These are phyloP conservation scores for Suillus variegatus DNA, from an alignment of 768 basidiomycete species.

Conservation along the genomic window DNA sequence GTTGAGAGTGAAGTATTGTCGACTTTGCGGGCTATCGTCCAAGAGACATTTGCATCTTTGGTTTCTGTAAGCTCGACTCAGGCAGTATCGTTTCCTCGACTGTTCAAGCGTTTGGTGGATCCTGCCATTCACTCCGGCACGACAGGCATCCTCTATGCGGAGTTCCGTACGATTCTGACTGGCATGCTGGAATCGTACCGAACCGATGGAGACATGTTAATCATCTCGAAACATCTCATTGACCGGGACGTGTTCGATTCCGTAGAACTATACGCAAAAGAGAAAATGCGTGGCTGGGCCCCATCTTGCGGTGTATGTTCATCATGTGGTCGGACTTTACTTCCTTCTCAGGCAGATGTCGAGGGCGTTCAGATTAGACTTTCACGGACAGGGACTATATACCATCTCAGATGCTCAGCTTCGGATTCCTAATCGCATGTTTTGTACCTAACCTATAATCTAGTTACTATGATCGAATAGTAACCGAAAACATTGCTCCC, in stretches of 20 bases:
- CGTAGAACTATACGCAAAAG: conserved; percentile 58
- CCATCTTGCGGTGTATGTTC: conserved; percentile 50
- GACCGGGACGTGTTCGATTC: conserved; percentile 81
- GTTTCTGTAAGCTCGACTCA: conserved; percentile 82
- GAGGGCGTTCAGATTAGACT: conserved; percentile 39
- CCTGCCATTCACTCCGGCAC: conserved; percentile 53
- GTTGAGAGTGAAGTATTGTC: conserved; percentile 42
- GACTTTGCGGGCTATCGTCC: conserved; percentile 71
- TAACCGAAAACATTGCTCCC: neutral
- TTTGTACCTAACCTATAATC: neutral
- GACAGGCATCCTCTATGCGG: conserved; percentile 74
- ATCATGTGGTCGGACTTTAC: conserved; percentile 52
- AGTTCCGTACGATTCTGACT: conserved; percentile 87
- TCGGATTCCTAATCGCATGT: conserved; percentile 17
- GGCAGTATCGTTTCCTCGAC: conserved; percentile 83
- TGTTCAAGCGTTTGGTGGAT: conserved; percentile 92
- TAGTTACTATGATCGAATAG: neutral
- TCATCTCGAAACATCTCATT: conserved; percentile 80
- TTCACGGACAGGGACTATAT: conserved; percentile 60
- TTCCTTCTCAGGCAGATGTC: conserved; percentile 25
- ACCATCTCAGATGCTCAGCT: conserved; percentile 49
- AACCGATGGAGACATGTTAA: conserved; percentile 86
- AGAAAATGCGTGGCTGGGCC: conserved; percentile 65
- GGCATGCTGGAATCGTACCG: conserved; percentile 97
- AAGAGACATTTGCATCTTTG: conserved; percentile 80